Conservation (phyloP, 176 grass and related monocot species). For the Musa itinerans region DNA sequence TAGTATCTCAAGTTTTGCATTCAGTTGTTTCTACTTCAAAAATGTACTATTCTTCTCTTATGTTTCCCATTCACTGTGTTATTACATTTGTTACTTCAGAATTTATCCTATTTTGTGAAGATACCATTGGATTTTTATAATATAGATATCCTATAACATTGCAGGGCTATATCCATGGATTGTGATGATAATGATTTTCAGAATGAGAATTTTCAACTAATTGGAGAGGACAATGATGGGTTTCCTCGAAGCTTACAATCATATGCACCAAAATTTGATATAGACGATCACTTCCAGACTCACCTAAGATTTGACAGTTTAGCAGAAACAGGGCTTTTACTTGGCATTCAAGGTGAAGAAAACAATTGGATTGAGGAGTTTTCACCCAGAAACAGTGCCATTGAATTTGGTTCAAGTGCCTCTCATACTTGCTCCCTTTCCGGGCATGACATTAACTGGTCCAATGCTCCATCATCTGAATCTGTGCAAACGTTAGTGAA, state of each 20-base stretch:
- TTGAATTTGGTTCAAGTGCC: slow-evolving; percentile 57
- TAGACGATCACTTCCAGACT: slow-evolving; percentile 71
- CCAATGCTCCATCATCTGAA: slow-evolving; percentile 82
- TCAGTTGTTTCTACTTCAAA: too few relatives aligned
- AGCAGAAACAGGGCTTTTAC: slow-evolving; percentile 63
- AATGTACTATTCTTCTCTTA: not conserved
- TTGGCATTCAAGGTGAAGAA: slow-evolving; percentile 46
- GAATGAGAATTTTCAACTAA: slow-evolving; percentile 74
- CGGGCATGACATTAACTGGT: slow-evolving; percentile 75
- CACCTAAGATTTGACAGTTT: slow-evolving; percentile 74
- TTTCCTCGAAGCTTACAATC: slow-evolving; percentile 58
- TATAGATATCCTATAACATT: slow-evolving; percentile 14
- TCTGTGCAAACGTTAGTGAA: slow-evolving; percentile 83
- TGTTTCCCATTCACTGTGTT: not conserved
- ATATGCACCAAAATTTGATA: slow-evolving; percentile 80
- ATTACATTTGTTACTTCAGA: not conserved
- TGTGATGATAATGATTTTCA: slow-evolving; percentile 89
- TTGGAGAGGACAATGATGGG: slow-evolving; percentile 50
- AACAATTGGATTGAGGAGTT: slow-evolving; percentile 89
- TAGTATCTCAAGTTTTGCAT: not conserved
- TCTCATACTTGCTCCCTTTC: slow-evolving; percentile 50
- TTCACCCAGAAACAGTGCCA: slow-evolving; percentile 48
- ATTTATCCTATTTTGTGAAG: not conserved
- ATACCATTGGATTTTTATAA: slow-evolving; percentile 5
- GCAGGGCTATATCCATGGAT: slow-evolving; percentile 91